A percentile compares a stretch with the other conserved stretches of the same genome.
phyloP scores from a whole-genome alignment of 2,329 filamentous ascomycete genomes.

The Diaporthe amygdali region DNA sequence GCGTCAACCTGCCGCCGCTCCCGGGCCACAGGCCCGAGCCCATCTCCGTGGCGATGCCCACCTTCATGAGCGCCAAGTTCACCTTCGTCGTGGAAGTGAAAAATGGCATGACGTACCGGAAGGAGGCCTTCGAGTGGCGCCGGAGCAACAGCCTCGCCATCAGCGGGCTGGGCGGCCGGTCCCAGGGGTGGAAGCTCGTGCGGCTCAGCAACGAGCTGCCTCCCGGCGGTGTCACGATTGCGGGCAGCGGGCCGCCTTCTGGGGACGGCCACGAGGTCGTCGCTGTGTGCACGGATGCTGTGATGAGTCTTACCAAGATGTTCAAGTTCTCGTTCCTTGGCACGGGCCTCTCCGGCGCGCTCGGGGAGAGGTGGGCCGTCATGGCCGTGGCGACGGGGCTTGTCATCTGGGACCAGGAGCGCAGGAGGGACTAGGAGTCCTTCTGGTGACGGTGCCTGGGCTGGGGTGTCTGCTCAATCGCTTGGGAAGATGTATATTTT shows the following conservation, averaged over 20 bases:
- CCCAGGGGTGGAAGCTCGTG: slow-evolving; percentile 47
- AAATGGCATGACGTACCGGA: slow-evolving; percentile 21
- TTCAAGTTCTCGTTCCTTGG: slow-evolving; percentile 47
- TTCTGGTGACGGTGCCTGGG: not conserved
- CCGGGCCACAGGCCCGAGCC: slow-evolving; percentile 26
- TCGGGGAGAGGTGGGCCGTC: slow-evolving; percentile 48
- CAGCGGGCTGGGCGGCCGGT: slow-evolving; percentile 35
- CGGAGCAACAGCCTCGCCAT: slow-evolving; percentile 42
- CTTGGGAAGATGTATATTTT: not conserved
- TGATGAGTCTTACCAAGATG: slow-evolving; percentile 39
- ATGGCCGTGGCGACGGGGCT: slow-evolving; percentile 47
- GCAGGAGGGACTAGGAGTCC: not conserved
- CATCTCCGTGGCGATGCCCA: slow-evolving; percentile 20
- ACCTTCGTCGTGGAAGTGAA: slow-evolving; percentile 42
- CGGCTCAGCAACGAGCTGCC: slow-evolving; percentile 34
- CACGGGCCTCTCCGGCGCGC: slow-evolving; percentile 40
- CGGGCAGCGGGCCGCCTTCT: slow-evolving; percentile 29
- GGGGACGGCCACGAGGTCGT: slow-evolving; percentile 48
- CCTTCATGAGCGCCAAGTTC: not conserved
- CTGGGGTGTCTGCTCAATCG: not conserved
- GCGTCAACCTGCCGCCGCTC: slow-evolving; percentile 37
- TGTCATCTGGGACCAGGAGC: slow-evolving; percentile 41
- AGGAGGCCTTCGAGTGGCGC: slow-evolving; percentile 50
- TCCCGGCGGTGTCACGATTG: slow-evolving; percentile 21
- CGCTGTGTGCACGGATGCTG: slow-evolving; percentile 40